Evolutionary conservation across 1,139 yeast genomes (phyloP).

Genomic region (Yamadazyma dendronema): DNA sequence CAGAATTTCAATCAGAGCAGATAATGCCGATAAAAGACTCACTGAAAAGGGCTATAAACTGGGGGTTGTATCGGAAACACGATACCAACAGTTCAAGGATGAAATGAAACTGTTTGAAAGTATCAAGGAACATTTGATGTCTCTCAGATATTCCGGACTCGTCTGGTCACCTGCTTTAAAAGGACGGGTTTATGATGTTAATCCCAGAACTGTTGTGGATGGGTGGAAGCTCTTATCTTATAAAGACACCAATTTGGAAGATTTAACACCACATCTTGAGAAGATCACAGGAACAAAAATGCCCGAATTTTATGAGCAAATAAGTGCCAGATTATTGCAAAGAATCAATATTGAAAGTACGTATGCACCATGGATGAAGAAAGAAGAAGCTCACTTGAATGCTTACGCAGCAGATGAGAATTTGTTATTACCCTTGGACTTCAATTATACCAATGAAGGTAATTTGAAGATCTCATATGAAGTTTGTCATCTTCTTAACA

Average conservation of each 20-base stretch:
- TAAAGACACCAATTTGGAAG: slow-evolving; percentile 30
- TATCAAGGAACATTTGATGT: slow-evolving; percentile 45
- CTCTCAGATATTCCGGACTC: slow-evolving; percentile 48
- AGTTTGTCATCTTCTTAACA: slow-evolving; percentile 66
- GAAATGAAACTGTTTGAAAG: slow-evolving; percentile 49
- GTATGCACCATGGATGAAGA: slow-evolving; percentile 75
- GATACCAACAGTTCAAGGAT: slow-evolving; percentile 50
- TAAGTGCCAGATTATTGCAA: slow-evolving; percentile 55
- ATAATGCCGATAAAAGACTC: slow-evolving; percentile 86
- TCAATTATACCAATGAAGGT: slow-evolving; percentile 55
- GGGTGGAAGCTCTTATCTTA: slow-evolving; percentile 49
- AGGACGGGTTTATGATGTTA: slow-evolving; percentile 46
- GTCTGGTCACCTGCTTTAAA: slow-evolving; percentile 60
- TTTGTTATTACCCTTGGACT: slow-evolving; percentile 61
- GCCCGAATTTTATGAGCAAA: slow-evolving; percentile 22
- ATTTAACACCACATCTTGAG: slow-evolving; percentile 32
- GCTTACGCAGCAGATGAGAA: slow-evolving; percentile 86
- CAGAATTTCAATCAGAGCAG: slow-evolving; percentile 84
- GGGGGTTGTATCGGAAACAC: slow-evolving; percentile 65
- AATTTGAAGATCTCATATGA: slow-evolving; percentile 63
- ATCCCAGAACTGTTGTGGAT: slow-evolving; percentile 29
- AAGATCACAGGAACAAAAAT: slow-evolving; percentile 18
- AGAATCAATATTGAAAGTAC: slow-evolving; percentile 77
- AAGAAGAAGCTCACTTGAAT: slow-evolving; percentile 66
- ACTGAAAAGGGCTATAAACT: slow-evolving; percentile 64